These are phyloP conservation scores for Symmetrospora coprosmae DNA, from an alignment of 768 basidiomycete species.

Conservation along the genomic window DNA sequence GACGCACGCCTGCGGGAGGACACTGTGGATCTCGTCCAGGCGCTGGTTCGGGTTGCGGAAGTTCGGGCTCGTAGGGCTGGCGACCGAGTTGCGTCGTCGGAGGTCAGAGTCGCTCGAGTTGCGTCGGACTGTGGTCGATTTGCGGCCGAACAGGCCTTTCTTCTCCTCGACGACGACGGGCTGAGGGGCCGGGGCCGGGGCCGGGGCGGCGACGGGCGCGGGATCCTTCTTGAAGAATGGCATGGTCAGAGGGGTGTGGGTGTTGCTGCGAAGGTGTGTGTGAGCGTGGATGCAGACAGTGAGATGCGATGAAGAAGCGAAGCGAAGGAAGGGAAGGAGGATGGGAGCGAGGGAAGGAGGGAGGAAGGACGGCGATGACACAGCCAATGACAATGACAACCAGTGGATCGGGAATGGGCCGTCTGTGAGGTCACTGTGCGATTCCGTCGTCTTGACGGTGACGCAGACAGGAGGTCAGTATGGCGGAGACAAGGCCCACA, in stretches of 20 bases:
- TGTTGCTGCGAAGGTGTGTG: no score
- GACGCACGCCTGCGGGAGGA: background rate
- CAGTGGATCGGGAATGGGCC: no score
- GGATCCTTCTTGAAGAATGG: background rate
- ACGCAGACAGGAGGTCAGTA: no score
- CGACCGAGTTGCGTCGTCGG: background rate
- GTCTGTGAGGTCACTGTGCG: no score
- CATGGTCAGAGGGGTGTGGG: background rate
- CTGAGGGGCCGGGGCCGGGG: background rate
- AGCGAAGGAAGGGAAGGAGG: no score
- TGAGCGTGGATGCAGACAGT: no score
- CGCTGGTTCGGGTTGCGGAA: background rate
- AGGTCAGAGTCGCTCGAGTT: background rate
- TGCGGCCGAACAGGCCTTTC: constrained; percentile 12
- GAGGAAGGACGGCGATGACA: constrained; percentile 44
- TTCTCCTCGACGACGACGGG: constrained; percentile 12
- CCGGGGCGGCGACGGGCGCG: background rate
- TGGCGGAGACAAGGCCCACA: no score
- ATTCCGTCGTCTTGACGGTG: no score
- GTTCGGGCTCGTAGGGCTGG: background rate
- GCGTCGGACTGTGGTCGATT: constrained; percentile 1
- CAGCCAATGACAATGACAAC: no score
- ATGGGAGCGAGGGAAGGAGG: background rate
- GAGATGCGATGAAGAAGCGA: no score
- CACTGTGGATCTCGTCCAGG: background rate